Conservation (phyloP, 345 rosid genomes). For the Mangifera indica region DNA sequence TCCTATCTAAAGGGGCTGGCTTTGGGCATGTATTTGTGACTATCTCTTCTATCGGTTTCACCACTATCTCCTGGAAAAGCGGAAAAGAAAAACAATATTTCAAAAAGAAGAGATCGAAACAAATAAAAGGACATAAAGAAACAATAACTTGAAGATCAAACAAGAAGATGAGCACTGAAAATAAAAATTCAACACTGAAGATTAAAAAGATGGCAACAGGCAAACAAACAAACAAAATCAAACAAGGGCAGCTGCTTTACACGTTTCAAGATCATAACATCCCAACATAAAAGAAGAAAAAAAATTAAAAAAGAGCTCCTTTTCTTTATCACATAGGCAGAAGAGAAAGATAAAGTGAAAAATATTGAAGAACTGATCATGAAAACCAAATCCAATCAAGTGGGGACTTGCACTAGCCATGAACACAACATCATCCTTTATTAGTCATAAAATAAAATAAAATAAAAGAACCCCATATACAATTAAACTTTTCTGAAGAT, state of each 20-base stretch:
- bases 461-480: constrained; percentile 9
- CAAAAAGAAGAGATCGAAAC: constrained; percentile 6
- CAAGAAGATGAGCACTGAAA: constrained; percentile 16
- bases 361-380: constrained; percentile 28
- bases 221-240: constrained; percentile 28
- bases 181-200: background rate
- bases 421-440: constrained; percentile 30
- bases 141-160: constrained; percentile 24
- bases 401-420: constrained; percentile 46
- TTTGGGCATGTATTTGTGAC: constrained; percentile 60
- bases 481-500: constrained; percentile 4
- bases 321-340: constrained; percentile 28
- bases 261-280: constrained; percentile 32
- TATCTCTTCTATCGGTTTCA: constrained; percentile 86
- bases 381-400: constrained; percentile 37
- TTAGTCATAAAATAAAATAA: constrained; percentile 11
- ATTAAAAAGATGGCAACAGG: constrained; percentile 17
- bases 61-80: constrained; percentile 66
- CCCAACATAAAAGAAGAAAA: constrained; percentile 15
- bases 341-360: constrained; percentile 49
- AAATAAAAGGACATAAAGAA: constrained; percentile 9
- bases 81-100: background rate
- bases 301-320: background rate
- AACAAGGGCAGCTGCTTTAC: constrained; percentile 30
- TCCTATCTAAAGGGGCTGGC: constrained; percentile 48